These are phyloP conservation scores for Leptosphaerulina australis DNA, from an alignment of 2,329 filamentous ascomycete species.

Conservation along the genomic window DNA sequence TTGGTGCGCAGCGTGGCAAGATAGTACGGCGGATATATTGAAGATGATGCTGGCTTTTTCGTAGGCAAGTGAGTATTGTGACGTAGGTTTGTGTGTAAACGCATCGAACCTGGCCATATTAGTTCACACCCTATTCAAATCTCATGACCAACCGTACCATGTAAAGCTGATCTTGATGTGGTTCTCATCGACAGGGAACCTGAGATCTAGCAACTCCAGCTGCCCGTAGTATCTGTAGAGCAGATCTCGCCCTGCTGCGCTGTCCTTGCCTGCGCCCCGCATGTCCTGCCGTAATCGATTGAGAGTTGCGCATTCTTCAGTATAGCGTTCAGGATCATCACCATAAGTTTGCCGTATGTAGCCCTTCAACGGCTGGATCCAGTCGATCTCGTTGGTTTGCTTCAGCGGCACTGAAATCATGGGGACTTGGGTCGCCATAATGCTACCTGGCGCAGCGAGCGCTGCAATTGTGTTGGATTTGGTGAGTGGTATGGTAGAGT, in stretches of 20 bases:
- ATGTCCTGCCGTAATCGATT: constrained; percentile 97
- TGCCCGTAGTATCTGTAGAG: constrained; percentile 98
- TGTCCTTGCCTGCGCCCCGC: constrained; percentile 96
- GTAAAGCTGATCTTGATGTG: constrained; percentile 99
- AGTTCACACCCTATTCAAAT: constrained; percentile 19
- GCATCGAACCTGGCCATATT: constrained; percentile 82
- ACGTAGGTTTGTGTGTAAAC: constrained; percentile 98
- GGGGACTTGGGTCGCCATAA: constrained; percentile 65
- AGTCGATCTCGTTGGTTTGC: constrained; percentile 97
- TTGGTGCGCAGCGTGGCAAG: constrained; percentile 92
- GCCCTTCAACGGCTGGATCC: constrained; percentile 86
- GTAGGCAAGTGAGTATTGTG: constrained; percentile 94
- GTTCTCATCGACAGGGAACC: constrained; percentile 97
- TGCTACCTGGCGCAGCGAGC: constrained; percentile 17
- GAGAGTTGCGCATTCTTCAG: constrained; percentile 91
- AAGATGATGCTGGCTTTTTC: constrained; percentile 99
- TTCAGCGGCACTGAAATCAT: constrained; percentile 96
- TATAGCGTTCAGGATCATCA: constrained; percentile 94
- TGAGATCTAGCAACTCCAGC: constrained; percentile 88
- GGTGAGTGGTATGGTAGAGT: constrained; percentile 23
- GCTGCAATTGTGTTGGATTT: constrained; percentile 25
- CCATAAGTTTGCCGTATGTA: constrained; percentile 95
- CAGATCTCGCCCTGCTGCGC: constrained; percentile 88
- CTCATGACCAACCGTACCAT: constrained; percentile 65
- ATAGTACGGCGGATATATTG: constrained; percentile 97